These are phyloP conservation scores for Chaetomium tenue DNA, from an alignment of 495 filamentous ascomycete species.

Conservation along the genomic window DNA sequence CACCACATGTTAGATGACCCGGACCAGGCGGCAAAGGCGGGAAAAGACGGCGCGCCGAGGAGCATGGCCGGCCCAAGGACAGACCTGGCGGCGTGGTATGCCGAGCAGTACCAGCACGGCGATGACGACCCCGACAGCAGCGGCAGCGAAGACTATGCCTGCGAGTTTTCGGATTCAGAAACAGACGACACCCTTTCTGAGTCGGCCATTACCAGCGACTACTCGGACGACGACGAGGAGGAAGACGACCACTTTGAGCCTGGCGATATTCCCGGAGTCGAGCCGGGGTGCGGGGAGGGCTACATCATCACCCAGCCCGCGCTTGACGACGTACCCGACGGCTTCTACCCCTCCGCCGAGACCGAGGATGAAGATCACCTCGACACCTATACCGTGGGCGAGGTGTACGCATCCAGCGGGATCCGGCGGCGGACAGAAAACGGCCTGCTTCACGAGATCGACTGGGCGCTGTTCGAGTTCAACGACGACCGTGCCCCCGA, in stretches of 20 bases:
- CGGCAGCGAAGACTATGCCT: constrained; percentile 43
- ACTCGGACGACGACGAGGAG: constrained; percentile 41
- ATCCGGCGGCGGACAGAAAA: constrained; percentile 64
- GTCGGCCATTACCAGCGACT: constrained; percentile 49
- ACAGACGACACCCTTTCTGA: constrained; percentile 49
- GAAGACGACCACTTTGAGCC: constrained; percentile 55
- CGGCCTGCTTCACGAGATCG: constrained; percentile 81
- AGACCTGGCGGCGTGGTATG: constrained; percentile 37
- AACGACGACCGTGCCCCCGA: constrained; percentile 65
- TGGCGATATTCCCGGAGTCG: constrained; percentile 82
- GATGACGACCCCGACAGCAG: constrained; percentile 43
- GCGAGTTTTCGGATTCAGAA: constrained; percentile 58
- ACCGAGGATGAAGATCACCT: constrained; percentile 62
- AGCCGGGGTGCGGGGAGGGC: constrained; percentile 67
- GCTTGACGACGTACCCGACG: constrained; percentile 77
- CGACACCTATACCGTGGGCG: constrained; percentile 71
- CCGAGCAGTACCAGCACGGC: constrained; percentile 32
- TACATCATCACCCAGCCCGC: constrained; percentile 82
- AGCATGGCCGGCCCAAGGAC: constrained; percentile 31
- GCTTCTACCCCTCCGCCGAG: constrained; percentile 63
- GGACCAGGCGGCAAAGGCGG: constrained; percentile 52
- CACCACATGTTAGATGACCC: constrained; percentile 92
- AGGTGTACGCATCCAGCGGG: constrained; percentile 85
- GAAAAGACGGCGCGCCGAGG: constrained; percentile 26
- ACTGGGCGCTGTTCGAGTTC: constrained; percentile 92